These are phyloP conservation scores for Penicillium sp. DNA, from an alignment of 2,329 filamentous ascomycete species.

Conservation along the genomic window DNA sequence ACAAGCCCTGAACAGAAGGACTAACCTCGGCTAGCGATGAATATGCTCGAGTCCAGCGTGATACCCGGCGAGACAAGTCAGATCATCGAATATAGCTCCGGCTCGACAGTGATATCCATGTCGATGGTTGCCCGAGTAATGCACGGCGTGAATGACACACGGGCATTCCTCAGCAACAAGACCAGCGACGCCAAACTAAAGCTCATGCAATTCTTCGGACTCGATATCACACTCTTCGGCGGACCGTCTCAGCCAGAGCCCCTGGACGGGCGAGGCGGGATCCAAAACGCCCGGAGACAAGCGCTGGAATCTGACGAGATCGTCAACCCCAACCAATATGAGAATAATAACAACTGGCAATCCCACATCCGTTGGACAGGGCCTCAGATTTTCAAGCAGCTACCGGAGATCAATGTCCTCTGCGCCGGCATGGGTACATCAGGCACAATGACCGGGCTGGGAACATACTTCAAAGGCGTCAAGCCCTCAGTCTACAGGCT, in stretches of 20 bases:
- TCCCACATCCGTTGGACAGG: constrained; percentile 62
- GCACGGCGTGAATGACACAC: constrained; percentile 54
- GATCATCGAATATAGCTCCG: constrained; percentile 63
- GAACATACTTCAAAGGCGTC: constrained; percentile 51
- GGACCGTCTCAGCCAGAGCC: constrained; percentile 62
- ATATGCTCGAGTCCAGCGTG: constrained; percentile 51
- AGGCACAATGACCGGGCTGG: constrained; percentile 54
- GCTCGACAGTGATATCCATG: constrained; percentile 64
- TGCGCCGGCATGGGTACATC: constrained; percentile 62
- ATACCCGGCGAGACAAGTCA: constrained; percentile 50
- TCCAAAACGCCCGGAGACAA: constrained; percentile 49
- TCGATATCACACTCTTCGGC: constrained; percentile 60
- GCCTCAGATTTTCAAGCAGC: constrained; percentile 58
- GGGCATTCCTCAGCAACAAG: constrained; percentile 62
- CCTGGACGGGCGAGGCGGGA: constrained; percentile 55
- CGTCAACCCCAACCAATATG: constrained; percentile 60
- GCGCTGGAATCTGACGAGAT: constrained; percentile 46
- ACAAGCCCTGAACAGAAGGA: not conserved
- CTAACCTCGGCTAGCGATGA: constrained; percentile 44
- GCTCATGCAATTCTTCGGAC: constrained; percentile 62
- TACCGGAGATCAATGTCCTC: constrained; percentile 59
- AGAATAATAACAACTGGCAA: constrained; percentile 49
- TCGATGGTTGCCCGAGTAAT: constrained; percentile 56
- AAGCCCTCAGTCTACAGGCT: constrained; percentile 44
- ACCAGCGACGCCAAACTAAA: constrained; percentile 56